These are phyloP conservation scores for Parastagonospora avenae DNA, from an alignment of 2,329 filamentous ascomycete species.

Conservation along the genomic window DNA sequence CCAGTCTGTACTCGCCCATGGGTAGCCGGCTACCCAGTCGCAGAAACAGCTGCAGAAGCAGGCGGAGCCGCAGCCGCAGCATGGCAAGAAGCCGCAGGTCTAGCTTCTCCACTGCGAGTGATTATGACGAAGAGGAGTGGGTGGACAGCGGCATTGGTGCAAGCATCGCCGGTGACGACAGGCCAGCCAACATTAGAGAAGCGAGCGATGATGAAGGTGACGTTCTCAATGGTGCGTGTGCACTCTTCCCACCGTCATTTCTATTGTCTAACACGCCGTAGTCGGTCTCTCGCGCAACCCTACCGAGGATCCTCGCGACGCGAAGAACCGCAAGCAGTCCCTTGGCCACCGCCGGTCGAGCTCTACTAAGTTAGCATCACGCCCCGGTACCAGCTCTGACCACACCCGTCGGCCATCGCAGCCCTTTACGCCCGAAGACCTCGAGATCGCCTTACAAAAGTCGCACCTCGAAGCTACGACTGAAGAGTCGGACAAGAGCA, in stretches of 20 bases:
- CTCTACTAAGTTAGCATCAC: constrained; percentile 27
- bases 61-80: constrained; percentile 37
- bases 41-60: constrained; percentile 39
- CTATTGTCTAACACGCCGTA: constrained; percentile 25
- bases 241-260: constrained; percentile 1
- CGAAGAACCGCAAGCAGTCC: constrained; percentile 27
- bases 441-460: constrained; percentile 50
- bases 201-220: constrained; percentile 53
- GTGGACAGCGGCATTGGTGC: constrained; percentile 44
- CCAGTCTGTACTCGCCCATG: constrained; percentile 56
- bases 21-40: constrained; percentile 53
- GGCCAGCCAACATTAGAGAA: constrained; percentile 45
- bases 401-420: constrained; percentile 35
- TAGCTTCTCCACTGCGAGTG: constrained; percentile 34
- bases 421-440: constrained; percentile 53
- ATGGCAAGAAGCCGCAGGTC: constrained; percentile 40
- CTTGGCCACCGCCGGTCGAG: constrained; percentile 35
- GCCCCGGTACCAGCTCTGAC: constrained; percentile 32
- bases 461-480: constrained; percentile 44
- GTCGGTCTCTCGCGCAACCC: constrained; percentile 44
- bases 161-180: constrained; percentile 37
- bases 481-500: constrained; percentile 36
- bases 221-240: constrained; percentile 52
- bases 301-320: constrained; percentile 38
- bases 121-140: constrained; percentile 48